Conservation (phyloP, 345 rosid species). For the Lepidium didymum region DNA sequence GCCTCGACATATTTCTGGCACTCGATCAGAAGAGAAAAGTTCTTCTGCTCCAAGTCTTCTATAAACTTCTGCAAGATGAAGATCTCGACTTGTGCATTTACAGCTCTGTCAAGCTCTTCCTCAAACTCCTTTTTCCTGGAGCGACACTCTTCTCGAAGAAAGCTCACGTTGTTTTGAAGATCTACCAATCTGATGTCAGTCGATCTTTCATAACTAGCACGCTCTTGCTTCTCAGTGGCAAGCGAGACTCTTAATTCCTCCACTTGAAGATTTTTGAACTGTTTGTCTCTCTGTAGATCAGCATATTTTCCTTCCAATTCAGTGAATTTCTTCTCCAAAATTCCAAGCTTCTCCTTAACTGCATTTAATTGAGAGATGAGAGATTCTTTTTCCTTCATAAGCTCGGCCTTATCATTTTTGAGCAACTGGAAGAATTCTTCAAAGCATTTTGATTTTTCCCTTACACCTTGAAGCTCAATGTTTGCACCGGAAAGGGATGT, state of each 20-base stretch:
- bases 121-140: constrained; percentile 73
- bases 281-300: constrained; percentile 63
- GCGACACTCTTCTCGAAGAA: constrained; percentile 64
- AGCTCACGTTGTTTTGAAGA: constrained; percentile 58
- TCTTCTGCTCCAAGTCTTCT: constrained; percentile 72
- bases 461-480: constrained; percentile 68
- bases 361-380: constrained; percentile 51
- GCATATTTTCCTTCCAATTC: constrained; percentile 57
- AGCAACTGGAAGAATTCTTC: constrained; percentile 68
- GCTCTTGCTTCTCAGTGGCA: constrained; percentile 60
- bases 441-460: constrained; percentile 55
- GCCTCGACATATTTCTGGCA: constrained; percentile 67
- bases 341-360: constrained; percentile 52
- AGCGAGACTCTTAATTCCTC: constrained; percentile 58
- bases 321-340: constrained; percentile 56
- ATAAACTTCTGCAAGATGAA: constrained; percentile 68
- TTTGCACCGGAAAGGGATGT: constrained; percentile 56
- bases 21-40: constrained; percentile 57
- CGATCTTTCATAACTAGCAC: constrained; percentile 45
- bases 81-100: constrained; percentile 74
- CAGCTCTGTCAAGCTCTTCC: constrained; percentile 84
- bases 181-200: constrained; percentile 62
- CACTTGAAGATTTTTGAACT: constrained; percentile 51
- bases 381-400: constrained; percentile 45
- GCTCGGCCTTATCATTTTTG: constrained; percentile 62